Base-by-base conservation (phyloP, 805 yeast species). In the Clavispora asparagi region DNA sequence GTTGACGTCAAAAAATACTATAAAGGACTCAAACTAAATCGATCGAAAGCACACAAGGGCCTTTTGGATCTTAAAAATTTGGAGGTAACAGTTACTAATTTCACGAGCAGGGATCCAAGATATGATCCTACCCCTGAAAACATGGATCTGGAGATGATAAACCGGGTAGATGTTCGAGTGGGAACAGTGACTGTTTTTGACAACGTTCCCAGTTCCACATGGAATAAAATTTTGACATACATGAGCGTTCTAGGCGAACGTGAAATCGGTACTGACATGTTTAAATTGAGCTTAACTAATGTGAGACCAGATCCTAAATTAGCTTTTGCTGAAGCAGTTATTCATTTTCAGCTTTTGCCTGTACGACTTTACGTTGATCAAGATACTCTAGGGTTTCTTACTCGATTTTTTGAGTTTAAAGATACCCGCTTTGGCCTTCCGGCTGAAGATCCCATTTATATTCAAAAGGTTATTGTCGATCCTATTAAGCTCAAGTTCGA, bases 291-390 rank as follows among this genome's bases (percentile, higher is more conserved):
- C 5, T 56, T 89, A 39, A 74, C 74, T 16, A 82, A 81, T 35
- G 77, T 87, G 1, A 69, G 88, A 46, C 95, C 96, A 0, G 77
- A 81, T 11, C 67, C 79, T 0, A 60, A 67, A 9, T 57, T 89
- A 30, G 82, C 83, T n/a, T 84, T 87, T 1, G 72, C 86, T 1
- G 98, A 91, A 57, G 60, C 83, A 17, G 66, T 78, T 1, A 49
- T 88, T 40, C 66, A 72, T 25, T 69, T 82, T 1, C 59, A 72
- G 5, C 65, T 88, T 0, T 67, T 86, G 16, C 99, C 99, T 0
- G 58, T 94, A 39, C 71, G 96, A 43, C 63, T 94, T 13, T 89
- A 88, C 60, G 81, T 94, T 39, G 98, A 94, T 63, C 99, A 94
- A 62, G 98, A 92, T 58, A 87, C 97, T 0, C 70, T 90, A 16